A percentile compares a stretch with the other conserved stretches of the same genome.
Evolutionary conservation across 441 rosid species (phyloP).

Genomic region (Brassica balearica): DNA sequence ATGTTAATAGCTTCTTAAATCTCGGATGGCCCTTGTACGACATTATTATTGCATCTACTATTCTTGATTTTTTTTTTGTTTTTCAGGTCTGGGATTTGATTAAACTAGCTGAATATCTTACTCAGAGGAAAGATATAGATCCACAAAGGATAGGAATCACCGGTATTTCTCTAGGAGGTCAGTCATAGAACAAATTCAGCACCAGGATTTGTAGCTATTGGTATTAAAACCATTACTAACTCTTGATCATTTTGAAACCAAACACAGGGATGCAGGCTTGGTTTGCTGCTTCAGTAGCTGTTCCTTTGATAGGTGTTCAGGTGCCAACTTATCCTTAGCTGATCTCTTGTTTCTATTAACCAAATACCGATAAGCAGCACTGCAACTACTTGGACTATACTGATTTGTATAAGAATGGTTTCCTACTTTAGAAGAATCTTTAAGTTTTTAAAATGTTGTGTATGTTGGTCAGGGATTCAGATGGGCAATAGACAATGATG

Average conservation of each 20-base stretch:
- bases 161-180: slow-evolving; percentile 96
- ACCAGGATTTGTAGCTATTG: too few species aligned
- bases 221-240: background rate
- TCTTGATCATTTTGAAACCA: slow-evolving; percentile 9
- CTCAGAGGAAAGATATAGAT: slow-evolving; percentile 79
- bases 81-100: slow-evolving; percentile 90
- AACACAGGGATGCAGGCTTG: slow-evolving; percentile 92
- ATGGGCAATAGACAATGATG: slow-evolving; percentile 88
- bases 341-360: background rate
- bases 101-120: slow-evolving; percentile 86
- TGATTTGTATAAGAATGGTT: slow-evolving; percentile 2
- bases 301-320: slow-evolving; percentile 90
- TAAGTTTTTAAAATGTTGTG: background rate
- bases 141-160: slow-evolving; percentile 86
- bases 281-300: slow-evolving; percentile 84
- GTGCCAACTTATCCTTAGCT: slow-evolving; percentile 39
- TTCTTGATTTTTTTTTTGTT: background rate
- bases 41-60: background rate
- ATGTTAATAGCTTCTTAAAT: background rate
- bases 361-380: background rate
- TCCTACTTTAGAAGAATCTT: background rate
- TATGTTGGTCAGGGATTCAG: slow-evolving; percentile 67
- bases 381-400: background rate
- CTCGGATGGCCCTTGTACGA: background rate
- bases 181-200: too few species aligned